These are phyloP conservation scores for Pseudogymnoascus sp. DNA, from an alignment of 2,329 filamentous ascomycete genomes.

Conservation along the genomic window DNA sequence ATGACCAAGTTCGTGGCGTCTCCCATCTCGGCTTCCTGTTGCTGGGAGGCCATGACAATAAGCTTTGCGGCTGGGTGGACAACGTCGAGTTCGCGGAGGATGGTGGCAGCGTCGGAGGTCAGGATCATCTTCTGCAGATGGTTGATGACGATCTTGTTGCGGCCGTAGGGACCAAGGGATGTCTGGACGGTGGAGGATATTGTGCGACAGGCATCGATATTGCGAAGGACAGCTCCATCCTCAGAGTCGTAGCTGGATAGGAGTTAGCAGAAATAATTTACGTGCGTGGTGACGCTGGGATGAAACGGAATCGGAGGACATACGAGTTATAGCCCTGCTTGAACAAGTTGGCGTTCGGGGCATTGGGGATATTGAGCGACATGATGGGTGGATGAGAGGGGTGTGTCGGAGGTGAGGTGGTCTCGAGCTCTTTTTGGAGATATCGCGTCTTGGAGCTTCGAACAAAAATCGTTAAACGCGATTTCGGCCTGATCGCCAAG, in stretches of 20 bases:
- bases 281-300: not conserved
- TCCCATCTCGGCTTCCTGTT: constrained; percentile 98
- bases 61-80: constrained; percentile 97
- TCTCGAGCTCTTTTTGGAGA: constrained; percentile 6
- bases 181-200: constrained; percentile 96
- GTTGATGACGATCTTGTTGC: constrained; percentile 99
- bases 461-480: constrained; percentile 9
- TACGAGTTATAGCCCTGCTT: constrained; percentile 78
- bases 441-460: constrained; percentile 4
- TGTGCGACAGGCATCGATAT: constrained; percentile 95
- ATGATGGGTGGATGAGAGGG: constrained; percentile 38
- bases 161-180: constrained; percentile 90
- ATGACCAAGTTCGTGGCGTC: constrained; percentile 98
- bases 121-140: constrained; percentile 99
- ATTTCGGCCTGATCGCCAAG: constrained; percentile 7
- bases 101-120: constrained; percentile 95
- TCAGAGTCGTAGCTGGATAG: constrained; percentile 82
- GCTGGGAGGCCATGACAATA: constrained; percentile 96
- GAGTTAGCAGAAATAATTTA: constrained; percentile 26
- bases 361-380: constrained; percentile 93
- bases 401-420: not conserved
- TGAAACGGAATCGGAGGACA: not conserved
- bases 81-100: constrained; percentile 93
- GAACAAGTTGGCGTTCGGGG: constrained; percentile 88
- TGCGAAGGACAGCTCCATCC: constrained; percentile 96